Evolutionary conservation across 2,329 filamentous ascomycete species (phyloP), one percentile per base, ranked within the genome.

Genomic region (Colletotrichum filicis): DNA sequence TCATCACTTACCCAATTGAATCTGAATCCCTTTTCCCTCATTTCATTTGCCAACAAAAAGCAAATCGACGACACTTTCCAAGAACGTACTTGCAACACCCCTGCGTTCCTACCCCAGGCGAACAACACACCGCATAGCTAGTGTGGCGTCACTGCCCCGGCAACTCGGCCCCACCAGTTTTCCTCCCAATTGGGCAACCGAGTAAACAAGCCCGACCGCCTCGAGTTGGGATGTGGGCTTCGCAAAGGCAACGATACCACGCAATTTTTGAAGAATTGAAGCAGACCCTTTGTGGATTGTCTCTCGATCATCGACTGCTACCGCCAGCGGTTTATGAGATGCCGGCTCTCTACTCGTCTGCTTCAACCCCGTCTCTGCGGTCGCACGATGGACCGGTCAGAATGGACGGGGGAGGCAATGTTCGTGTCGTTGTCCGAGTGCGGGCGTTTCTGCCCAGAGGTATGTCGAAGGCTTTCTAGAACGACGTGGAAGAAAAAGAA

Each of bases 381-480:
- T 93, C 93, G 52, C 90, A 91, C 80, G 92, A 94, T 84, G 90
- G 90, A 63, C 89, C 89, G n/a, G 82, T 91, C 77, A 87, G 85
- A 80, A 88, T 88, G 86, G 87, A 91, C 79, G 81, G 88, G 75
- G 93, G 91, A 74, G 93, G 93, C 70, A 97, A 97, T 82, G 94
- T 97, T 73, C 89, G 91, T 77, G 94, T 97, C 32, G 94, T 96
- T 35, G 94, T 97, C 73, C 88, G 94, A 80, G 94, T 96, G 68
- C 87, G 94, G 79, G 93, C 91, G 1, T 96, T 96, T 85, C 85
- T 97, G 73, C 92, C 91, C 60, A 86, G 94, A 91, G 94, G 94
- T 95, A 85, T 22, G 64, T n/a, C n/a, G 11, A 32, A n/a, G 24
- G 12, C n/a, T 42, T 35, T 4, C 4, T 11, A n/a, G 3, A 3